Percentiles rank a stretch among this genome's conserved stretches.
phyloP scores from a whole-genome alignment of 306 rosid species.

The Ziziphus jujuba region DNA sequence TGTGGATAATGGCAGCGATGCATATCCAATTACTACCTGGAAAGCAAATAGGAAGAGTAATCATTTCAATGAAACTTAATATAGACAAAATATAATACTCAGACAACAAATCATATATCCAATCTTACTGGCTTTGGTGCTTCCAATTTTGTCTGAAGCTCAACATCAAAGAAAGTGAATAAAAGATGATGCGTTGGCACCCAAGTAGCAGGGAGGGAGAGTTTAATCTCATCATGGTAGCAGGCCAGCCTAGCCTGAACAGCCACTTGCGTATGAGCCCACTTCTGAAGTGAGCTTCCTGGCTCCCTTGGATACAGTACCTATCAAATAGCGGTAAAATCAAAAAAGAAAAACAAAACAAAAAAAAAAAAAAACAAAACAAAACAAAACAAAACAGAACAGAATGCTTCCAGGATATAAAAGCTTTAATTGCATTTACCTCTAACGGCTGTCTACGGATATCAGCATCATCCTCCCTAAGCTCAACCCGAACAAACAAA shows the following conservation, averaged over 20 bases:
- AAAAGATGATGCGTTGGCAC: conserved; percentile 87
- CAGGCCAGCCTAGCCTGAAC: conserved; percentile 71
- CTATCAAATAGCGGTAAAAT: conserved; percentile 25
- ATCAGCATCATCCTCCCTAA: conserved; percentile 90
- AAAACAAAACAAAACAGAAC: background rate
- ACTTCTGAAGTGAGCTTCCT: conserved; percentile 66
- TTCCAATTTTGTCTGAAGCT: conserved; percentile 90
- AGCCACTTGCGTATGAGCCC: conserved; percentile 88
- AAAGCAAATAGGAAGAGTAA: conserved; percentile 29
- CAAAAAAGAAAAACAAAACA: conserved; percentile 18
- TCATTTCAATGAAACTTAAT: conserved; percentile 24
- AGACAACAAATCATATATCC: conserved; percentile 15
- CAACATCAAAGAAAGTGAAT: conserved; percentile 86
- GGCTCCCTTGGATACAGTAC: conserved; percentile 86
- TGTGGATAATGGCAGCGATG: conserved; percentile 84
- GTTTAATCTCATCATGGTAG: conserved; percentile 94
- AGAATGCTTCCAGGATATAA: conserved; percentile 16
- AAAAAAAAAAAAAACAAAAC: conserved; percentile 22
- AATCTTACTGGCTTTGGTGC: conserved; percentile 88
- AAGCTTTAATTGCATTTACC: conserved; percentile 42
- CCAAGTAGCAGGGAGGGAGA: conserved; percentile 96
- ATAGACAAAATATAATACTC: conserved; percentile 8
- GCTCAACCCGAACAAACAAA: conserved; percentile 83
- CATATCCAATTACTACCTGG: conserved; percentile 89
- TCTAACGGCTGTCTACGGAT: conserved; percentile 86